A percentile compares a stretch with the other conserved stretches of the same genome.
Conservation (phyloP, 2,329 filamentous ascomycete genomes). For the Tolypocladium sp. region DNA sequence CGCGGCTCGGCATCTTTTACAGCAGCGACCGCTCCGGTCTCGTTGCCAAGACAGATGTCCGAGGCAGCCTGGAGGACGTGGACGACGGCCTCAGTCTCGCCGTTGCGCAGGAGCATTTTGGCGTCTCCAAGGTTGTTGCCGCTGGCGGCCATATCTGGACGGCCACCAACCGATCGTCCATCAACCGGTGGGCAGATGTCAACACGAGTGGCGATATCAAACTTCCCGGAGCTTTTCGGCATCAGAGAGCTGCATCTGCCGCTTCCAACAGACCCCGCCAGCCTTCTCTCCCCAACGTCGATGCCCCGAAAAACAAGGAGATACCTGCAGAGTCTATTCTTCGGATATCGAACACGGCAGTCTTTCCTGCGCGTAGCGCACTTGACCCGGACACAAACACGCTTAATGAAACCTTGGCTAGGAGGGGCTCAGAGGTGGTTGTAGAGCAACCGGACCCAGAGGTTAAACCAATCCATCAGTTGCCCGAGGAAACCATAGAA, state of each 20-base stretch:
- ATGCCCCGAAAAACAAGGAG: conserved; percentile 41
- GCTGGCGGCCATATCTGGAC: conserved; percentile 80
- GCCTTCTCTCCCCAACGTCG: conserved; percentile 21
- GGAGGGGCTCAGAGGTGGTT: conserved; percentile 25
- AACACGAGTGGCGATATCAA: conserved; percentile 68
- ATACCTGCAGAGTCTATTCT: conserved; percentile 74
- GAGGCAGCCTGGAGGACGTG: conserved; percentile 55
- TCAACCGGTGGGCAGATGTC: conserved; percentile 84
- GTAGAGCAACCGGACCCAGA: conserved; percentile 19
- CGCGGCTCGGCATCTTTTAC: conserved; percentile 82
- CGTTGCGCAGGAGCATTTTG: conserved; percentile 86
- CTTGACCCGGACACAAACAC: conserved; percentile 48
- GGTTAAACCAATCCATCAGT: conserved; percentile 53
- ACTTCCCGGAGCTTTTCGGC: conserved; percentile 45
- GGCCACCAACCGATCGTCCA: conserved; percentile 79
- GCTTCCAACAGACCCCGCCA: conserved; percentile 26
- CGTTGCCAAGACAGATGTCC: conserved; percentile 92
- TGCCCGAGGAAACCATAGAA: conserved; percentile 77
- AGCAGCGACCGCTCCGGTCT: conserved; percentile 87
- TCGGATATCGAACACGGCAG: conserved; percentile 74
- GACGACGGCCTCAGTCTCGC: conserved; percentile 87
- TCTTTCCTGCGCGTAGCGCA: conserved; percentile 52
- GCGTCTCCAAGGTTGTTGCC: conserved; percentile 58
- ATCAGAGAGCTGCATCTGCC: conserved; percentile 37
- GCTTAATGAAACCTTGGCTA: conserved; percentile 30